Evolutionary conservation across 2,329 filamentous ascomycete species (phyloP), one percentile per base, ranked within the genome.

Genomic region (Microsporum audouinii): DNA sequence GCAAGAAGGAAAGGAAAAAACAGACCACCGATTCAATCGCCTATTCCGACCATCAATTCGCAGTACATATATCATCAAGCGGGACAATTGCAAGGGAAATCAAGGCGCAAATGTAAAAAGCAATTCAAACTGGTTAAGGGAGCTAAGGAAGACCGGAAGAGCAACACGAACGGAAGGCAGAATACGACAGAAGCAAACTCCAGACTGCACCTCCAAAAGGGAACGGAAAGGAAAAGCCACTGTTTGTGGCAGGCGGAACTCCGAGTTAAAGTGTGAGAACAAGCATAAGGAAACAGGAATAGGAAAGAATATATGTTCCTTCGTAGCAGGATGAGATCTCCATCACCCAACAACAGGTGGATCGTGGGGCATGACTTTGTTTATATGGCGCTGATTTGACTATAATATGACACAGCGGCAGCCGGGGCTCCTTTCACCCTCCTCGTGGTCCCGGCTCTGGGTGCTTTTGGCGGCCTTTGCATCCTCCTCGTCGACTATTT

Each of bases 401-500:
- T 75, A 86, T 71, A 86, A 74, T 63, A 88, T 83, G 59, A 86
- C 77, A 71, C 85, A 88, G 64, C 84, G 79, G 70, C 85, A 88
- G 17, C 84, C 79, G 41, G 84, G 80, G 60, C 78, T 81, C 65
- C 78, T 76, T 63, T 84, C 82, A 39, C 78, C 78, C 33, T 78
- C 78, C 53, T 84, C 83, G 43, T 77, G 73, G 60, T 80, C 77
- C 63, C 82, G 77, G 45, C 75, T 68, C 65, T 76, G 74, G 58
- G 77, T 74, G 34, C 70, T 68, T 72, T 87, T 88, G 62, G 82
- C 80, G 38, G 83, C 82, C 70, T 86, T 87, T 61, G 87, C 85
- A 55, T 89, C 87, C 68, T 88, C 86, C 69, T 94, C 90, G 65
- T 95, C 87, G 63, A 92, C 78, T 43, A 88, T 82, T 70, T 95